Conservation (phyloP, 2,329 filamentous ascomycete species). For the Neonectria hederae region DNA sequence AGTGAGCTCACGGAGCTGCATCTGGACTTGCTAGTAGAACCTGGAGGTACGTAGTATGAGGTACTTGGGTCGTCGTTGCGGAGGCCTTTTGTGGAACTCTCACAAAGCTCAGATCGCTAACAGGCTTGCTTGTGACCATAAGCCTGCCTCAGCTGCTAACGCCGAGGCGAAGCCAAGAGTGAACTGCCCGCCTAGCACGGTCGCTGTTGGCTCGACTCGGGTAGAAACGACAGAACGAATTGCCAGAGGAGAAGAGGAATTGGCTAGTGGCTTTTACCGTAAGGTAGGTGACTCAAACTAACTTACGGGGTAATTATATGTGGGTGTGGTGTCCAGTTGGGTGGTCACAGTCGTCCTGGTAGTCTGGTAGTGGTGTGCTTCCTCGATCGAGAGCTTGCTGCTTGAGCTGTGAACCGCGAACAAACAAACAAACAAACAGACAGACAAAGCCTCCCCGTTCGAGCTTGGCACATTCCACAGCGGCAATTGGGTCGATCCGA, state of each 20-base stretch:
- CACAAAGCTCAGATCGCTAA: slow-evolving; percentile 26
- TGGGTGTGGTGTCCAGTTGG: no score
- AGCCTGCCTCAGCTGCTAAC: slow-evolving; percentile 32
- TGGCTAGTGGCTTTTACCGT: neutral
- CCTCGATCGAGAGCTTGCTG: neutral
- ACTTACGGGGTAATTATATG: no score
- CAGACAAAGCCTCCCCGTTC: slow-evolving; percentile 29
- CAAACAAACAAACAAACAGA: slow-evolving; percentile 43
- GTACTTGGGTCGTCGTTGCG: neutral
- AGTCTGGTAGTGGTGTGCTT: neutral
- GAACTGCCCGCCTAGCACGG: slow-evolving; percentile 13
- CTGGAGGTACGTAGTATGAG: slow-evolving; percentile 19
- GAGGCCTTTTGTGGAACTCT: slow-evolving; percentile 18
- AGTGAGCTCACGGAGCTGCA: slow-evolving; percentile 38
- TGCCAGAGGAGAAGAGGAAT: slow-evolving; percentile 1
- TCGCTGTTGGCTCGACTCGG: slow-evolving; percentile 2
- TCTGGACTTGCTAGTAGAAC: slow-evolving; percentile 29
- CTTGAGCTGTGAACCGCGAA: slow-evolving; percentile 23
- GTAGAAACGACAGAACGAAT: neutral
- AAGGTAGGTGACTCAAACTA: no score
- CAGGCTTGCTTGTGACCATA: slow-evolving; percentile 32
- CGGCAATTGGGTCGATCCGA: slow-evolving; percentile 32
- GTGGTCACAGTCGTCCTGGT: neutral
- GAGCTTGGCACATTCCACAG: slow-evolving; percentile 37
- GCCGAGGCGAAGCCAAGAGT: neutral